phyloP scores from a whole-genome alignment of 371 early-diverging fungal species.

The Nosema bombycis region DNA sequence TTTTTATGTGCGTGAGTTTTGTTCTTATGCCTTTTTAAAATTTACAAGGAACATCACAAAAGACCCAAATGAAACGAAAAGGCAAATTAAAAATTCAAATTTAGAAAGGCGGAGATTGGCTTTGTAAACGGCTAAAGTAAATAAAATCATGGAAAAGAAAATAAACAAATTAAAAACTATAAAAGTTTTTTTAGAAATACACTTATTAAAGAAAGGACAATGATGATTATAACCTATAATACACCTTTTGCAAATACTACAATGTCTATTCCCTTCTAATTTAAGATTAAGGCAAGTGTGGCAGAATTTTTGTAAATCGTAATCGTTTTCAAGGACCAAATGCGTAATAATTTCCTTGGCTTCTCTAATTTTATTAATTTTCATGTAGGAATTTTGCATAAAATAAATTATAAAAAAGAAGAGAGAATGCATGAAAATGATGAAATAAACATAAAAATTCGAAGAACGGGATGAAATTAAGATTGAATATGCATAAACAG shows the following conservation, averaged over 20 bases:
- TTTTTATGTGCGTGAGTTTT: background rate
- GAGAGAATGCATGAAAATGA: background rate
- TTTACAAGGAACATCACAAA: background rate
- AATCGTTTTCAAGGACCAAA: conserved; percentile 18
- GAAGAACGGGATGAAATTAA: background rate
- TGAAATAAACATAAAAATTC: background rate
- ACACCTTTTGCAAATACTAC: conserved; percentile 37
- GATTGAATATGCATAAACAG: background rate
- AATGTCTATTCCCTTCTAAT: conserved; percentile 28
- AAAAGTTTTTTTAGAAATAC: conserved; percentile 15
- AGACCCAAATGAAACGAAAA: background rate
- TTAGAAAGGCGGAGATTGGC: background rate
- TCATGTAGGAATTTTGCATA: background rate
- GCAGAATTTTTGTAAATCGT: conserved; percentile 34
- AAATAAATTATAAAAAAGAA: background rate
- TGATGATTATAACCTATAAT: conserved; percentile 33
- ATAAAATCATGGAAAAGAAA: background rate
- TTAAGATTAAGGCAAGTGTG: conserved; percentile 39
- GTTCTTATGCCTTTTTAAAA: background rate
- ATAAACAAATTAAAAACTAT: conserved; percentile 6
- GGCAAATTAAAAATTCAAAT: background rate
- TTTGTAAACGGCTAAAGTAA: background rate
- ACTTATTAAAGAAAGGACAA: conserved; percentile 46
- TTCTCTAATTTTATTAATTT: background rate
- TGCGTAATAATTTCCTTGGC: conserved; percentile 10